These are phyloP conservation scores for Beauveria pseudobassiana DNA, from an alignment of 2,329 filamentous ascomycete species.

Conservation along the genomic window DNA sequence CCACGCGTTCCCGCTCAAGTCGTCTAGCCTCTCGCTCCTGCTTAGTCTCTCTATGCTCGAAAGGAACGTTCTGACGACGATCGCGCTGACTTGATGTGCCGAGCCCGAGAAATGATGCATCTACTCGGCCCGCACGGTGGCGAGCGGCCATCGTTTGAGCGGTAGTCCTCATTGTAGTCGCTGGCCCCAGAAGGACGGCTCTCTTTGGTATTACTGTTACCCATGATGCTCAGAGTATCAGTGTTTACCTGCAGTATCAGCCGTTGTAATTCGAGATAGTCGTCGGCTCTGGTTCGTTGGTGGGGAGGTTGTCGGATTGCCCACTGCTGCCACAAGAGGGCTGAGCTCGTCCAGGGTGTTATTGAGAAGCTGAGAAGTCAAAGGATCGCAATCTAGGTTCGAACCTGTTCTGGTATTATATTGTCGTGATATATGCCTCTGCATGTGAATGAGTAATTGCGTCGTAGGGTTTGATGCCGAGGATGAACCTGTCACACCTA, in stretches of 20 bases:
- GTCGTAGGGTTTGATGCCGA: background rate
- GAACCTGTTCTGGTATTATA: too few relatives aligned
- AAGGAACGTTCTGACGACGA: constrained; percentile 35
- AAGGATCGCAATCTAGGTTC: background rate
- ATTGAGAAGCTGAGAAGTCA: background rate
- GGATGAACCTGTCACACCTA: background rate
- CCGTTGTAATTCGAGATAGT: background rate
- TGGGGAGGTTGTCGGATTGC: background rate
- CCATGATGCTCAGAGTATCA: constrained; percentile 21
- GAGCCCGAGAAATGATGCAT: constrained; percentile 40
- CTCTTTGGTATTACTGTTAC: constrained; percentile 34
- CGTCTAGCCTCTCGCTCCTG: constrained; percentile 85
- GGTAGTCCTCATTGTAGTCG: constrained; percentile 11
- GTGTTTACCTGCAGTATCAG: background rate
- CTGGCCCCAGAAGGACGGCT: constrained; percentile 23
- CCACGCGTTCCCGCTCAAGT: constrained; percentile 70
- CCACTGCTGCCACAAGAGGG: background rate
- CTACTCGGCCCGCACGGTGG: constrained; percentile 31
- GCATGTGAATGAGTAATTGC: background rate
- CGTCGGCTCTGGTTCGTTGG: background rate
- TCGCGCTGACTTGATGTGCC: constrained; percentile 30
- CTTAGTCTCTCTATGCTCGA: constrained; percentile 73
- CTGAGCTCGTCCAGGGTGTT: background rate
- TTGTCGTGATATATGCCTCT: background rate
- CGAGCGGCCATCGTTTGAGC: constrained; percentile 2